Conservation (phyloP, 2,329 filamentous ascomycete species). For the Colletotrichum sp. region DNA sequence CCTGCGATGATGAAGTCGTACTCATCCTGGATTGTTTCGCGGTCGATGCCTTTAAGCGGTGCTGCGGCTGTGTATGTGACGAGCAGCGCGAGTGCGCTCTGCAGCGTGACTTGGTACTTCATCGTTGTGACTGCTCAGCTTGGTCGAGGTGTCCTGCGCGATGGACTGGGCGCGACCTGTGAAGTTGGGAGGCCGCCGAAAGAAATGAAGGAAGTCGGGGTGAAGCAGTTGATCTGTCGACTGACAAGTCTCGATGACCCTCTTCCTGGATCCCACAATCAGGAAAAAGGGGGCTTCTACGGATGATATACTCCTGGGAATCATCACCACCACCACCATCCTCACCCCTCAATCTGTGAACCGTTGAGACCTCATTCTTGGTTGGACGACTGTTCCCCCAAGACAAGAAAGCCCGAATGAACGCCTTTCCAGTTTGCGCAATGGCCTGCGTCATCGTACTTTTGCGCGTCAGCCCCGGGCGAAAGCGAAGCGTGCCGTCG, state of each 20-base stretch:
- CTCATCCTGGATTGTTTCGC: slow-evolving; percentile 16
- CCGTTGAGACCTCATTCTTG: not conserved
- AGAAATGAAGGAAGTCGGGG: accelerated
- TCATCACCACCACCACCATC: not conserved
- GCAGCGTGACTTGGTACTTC: not conserved
- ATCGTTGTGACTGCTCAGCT: not conserved
- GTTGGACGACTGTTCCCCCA: not conserved
- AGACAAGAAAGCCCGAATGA: not conserved
- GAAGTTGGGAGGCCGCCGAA: not conserved
- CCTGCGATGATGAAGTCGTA: slow-evolving; percentile 25
- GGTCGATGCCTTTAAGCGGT: slow-evolving; percentile 19
- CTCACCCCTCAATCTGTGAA: not conserved
- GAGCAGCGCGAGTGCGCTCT: slow-evolving; percentile 1
- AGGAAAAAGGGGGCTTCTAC: not conserved
- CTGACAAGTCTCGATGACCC: not conserved
- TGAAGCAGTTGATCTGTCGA: not conserved
- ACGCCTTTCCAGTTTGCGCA: not conserved
- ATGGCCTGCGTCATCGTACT: slow-evolving; percentile 11
- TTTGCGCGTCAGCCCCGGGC: slow-evolving; percentile 15
- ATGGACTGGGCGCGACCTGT: not conserved
- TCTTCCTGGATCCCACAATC: not conserved
- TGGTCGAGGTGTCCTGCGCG: not conserved
- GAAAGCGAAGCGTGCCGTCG: slow-evolving; percentile 5
- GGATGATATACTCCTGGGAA: not conserved
- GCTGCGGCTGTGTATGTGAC: not conserved